Evolutionary conservation across 768 basidiomycete species (phyloP).

Genomic region (Pholiota conissans): DNA sequence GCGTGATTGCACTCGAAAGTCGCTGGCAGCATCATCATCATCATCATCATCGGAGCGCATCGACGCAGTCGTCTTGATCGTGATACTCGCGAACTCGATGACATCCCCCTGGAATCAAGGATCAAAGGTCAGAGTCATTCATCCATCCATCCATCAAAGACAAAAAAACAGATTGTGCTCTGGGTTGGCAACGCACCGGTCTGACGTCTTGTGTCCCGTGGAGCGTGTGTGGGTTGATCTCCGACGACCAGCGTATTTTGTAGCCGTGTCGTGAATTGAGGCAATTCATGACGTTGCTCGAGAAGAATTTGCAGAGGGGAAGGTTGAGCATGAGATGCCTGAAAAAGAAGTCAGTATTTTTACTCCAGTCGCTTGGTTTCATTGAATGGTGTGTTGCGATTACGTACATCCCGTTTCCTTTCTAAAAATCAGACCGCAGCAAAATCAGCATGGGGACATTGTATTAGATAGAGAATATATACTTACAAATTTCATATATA

Average conservation of each 20-base stretch:
- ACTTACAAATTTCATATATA: neutral
- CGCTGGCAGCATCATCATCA: too few species aligned
- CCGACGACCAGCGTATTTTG: neutral
- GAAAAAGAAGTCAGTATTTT: neutral
- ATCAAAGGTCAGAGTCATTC: too few species aligned
- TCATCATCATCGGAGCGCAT: neutral
- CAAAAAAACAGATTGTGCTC: neutral
- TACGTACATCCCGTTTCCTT: slow-evolving; percentile 3
- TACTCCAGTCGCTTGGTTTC: too few species aligned
- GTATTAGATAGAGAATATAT: neutral
- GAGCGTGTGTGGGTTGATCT: neutral
- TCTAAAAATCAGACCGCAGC: neutral
- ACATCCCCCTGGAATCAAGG: neutral
- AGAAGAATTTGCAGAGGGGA: slow-evolving; percentile 15
- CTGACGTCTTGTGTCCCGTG: neutral
- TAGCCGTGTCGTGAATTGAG: slow-evolving; percentile 13
- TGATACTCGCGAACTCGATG: neutral
- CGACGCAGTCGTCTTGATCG: neutral
- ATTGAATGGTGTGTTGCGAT: neutral
- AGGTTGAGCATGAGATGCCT: slow-evolving; percentile 15
- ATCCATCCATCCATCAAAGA: too few species aligned
- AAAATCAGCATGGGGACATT: neutral
- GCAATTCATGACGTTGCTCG: slow-evolving; percentile 12
- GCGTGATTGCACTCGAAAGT: neutral
- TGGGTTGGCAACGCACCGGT: neutral